Conservation (phyloP, 1,284 basidiomycete genomes). For the Pseudomicrostroma phylloplanum region DNA sequence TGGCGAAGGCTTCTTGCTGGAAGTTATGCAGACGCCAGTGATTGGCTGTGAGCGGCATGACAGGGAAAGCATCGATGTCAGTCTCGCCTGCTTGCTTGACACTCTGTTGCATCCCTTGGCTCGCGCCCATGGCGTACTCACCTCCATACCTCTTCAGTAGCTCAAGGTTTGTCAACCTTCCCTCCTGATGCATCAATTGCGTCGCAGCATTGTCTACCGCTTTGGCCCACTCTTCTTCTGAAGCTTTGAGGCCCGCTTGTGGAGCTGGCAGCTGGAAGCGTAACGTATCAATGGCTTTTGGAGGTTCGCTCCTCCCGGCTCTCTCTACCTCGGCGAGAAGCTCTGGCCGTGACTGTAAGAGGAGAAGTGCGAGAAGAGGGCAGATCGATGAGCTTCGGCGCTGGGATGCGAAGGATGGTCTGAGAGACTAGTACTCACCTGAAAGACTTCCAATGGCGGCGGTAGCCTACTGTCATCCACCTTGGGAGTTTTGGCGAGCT, state of each 20-base stretch:
- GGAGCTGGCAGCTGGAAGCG: slow-evolving; percentile 76
- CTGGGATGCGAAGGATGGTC: neutral
- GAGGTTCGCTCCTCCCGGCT: slow-evolving; percentile 55
- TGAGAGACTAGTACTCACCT: neutral
- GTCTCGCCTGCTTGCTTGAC: neutral
- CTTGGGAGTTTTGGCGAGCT: slow-evolving; percentile 56
- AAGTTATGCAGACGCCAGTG: slow-evolving; percentile 34
- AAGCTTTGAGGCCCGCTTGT: slow-evolving; percentile 58
- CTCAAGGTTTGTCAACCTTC: slow-evolving; percentile 74
- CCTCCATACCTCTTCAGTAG: slow-evolving; percentile 78
- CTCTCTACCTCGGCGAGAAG: slow-evolving; percentile 38
- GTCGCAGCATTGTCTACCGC: slow-evolving; percentile 73
- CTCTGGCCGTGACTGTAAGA: slow-evolving; percentile 41
- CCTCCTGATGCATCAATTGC: slow-evolving; percentile 79
- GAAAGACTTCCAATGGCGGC: slow-evolving; percentile 52
- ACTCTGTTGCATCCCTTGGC: neutral
- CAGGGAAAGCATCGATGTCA: neutral
- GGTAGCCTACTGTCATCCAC: neutral
- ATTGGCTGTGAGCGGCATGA: slow-evolving; percentile 19
- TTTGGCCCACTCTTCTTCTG: slow-evolving; percentile 69
- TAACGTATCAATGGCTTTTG: slow-evolving; percentile 68
- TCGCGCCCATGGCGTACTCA: slow-evolving; percentile 60
- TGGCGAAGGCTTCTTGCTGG: slow-evolving; percentile 33
- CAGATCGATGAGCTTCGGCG: neutral
- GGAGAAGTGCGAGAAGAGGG: neutral